phyloP scores from a whole-genome alignment of 2,329 filamentous ascomycete species.

The Monosporascus sp. region DNA sequence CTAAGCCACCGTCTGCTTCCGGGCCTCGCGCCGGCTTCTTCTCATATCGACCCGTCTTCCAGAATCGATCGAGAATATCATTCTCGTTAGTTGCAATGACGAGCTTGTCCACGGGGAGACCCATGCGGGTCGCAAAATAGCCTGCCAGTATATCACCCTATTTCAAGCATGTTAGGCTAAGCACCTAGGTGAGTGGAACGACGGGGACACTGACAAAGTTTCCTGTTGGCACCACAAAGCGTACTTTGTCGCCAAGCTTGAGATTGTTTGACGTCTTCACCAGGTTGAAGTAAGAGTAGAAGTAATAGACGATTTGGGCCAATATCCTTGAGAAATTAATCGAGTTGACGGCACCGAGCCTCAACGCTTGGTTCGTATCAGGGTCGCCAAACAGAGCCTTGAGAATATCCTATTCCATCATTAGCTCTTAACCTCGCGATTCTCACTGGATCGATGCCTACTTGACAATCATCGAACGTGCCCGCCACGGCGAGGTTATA shows the following conservation, averaged over 20 bases:
- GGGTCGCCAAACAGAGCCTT: slow-evolving; percentile 87
- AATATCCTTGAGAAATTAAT: slow-evolving; percentile 96
- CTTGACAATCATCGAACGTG: slow-evolving; percentile 86
- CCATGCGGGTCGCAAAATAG: slow-evolving; percentile 89
- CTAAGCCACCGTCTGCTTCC: slow-evolving; percentile 58
- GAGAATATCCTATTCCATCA: slow-evolving; percentile 67
- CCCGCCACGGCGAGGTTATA: slow-evolving; percentile 87
- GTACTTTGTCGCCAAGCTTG: slow-evolving; percentile 62
- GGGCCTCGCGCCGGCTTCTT: slow-evolving; percentile 64
- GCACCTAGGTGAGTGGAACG: slow-evolving; percentile 26
- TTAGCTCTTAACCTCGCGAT: too few relatives aligned
- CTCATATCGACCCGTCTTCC: slow-evolving; percentile 83
- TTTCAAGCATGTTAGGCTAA: neutral
- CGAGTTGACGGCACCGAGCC: slow-evolving; percentile 89
- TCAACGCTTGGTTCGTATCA: slow-evolving; percentile 74
- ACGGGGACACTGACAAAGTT: slow-evolving; percentile 56
- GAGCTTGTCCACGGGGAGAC: slow-evolving; percentile 80
- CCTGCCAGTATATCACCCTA: slow-evolving; percentile 78
- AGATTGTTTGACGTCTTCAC: slow-evolving; percentile 54
- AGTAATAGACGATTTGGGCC: slow-evolving; percentile 96
- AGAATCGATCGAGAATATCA: slow-evolving; percentile 94
- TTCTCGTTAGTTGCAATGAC: slow-evolving; percentile 96
- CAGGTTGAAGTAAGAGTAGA: slow-evolving; percentile 87
- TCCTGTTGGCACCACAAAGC: slow-evolving; percentile 88
- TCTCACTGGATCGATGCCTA: too few relatives aligned